Base-by-base conservation (phyloP, 2,329 filamentous ascomycete genomes). In the Claviceps monticola region DNA sequence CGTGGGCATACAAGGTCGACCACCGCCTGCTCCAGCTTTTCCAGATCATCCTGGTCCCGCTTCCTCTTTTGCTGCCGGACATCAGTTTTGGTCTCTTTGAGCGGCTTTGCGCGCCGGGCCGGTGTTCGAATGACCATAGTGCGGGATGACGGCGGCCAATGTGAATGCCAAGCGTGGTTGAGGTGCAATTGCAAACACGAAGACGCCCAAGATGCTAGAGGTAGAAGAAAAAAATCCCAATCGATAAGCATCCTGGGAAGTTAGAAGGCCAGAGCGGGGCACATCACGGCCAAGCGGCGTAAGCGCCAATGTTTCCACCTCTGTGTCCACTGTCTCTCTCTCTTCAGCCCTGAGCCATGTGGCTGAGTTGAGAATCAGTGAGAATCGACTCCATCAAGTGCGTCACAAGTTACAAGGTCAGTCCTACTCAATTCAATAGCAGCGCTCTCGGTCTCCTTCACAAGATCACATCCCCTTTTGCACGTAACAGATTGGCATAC, bases 41-140 rank as follows among this genome's bases (percentile, higher is more conserved):
- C 60, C 34, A 69, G 53, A 48, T 65, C 61, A 36, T 69, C 65
- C 52, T 67, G 61, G 8, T 67, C 65, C 42, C 65, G 60, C 61
- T 70, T 69, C 23, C 67, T 57, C 56, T 70, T 70, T 52, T 68
- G 61, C 41, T 66, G 62, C 2, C 67, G 61, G 19, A 60, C 52
- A 37, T 69, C 66, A 0, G 61, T 62, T 5, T 63, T 66, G 5
- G 58, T 60, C 29, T 60, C 60, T 52, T 61, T 67, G 7, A 53
- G 61, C 2, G 56, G 50, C 51, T 60, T 64, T 38, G 59, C 54
- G 38, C 52, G 55, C 50, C 60, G 60, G 48, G 53, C 58, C 23
- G 62, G 50, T 21, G 55, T 51, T 52, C 57, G 57, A 1, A 66
- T 60, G 8, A 72, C 72, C 56, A 58, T 58, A 17, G 13, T 46